phyloP scores from a whole-genome alignment of 2,329 filamentous ascomycete genomes.

The Penicillium sp. region DNA sequence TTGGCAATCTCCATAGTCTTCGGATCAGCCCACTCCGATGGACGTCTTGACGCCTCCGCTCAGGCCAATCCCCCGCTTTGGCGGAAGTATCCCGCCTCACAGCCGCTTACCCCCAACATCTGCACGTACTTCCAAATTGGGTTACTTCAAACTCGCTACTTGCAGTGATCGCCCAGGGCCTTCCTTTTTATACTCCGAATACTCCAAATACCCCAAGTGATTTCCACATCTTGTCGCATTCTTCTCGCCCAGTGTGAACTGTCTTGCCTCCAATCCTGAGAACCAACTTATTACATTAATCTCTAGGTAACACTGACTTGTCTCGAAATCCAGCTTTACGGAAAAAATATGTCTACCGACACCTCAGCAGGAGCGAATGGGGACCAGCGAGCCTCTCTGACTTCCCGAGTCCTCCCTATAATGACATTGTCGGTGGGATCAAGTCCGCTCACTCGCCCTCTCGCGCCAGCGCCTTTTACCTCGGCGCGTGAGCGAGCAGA shows the following conservation, averaged over 20 bases:
- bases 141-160: neutral
- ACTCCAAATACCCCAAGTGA: neutral
- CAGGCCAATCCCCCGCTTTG: neutral
- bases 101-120: neutral
- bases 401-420: conserved; percentile 12
- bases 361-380: neutral
- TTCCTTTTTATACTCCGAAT: neutral
- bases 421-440: conserved; percentile 21
- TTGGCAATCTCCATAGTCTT: neutral
- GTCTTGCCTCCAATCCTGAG: neutral
- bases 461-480: conserved; percentile 6
- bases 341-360: neutral
- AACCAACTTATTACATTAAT: neutral
- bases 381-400: conserved; percentile 4
- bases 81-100: conserved; percentile 1
- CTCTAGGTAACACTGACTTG: neutral
- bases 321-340: neutral
- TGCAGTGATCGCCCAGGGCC: neutral
- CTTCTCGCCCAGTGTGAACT: too few species aligned
- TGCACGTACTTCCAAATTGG: neutral
- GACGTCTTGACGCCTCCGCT: neutral
- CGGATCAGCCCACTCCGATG: neutral
- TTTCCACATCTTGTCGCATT: neutral
- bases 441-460: conserved; percentile 4
- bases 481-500: conserved; percentile 8